phyloP scores from a whole-genome alignment of 2,329 filamentous ascomycete genomes.

The Daldinia sp. region DNA sequence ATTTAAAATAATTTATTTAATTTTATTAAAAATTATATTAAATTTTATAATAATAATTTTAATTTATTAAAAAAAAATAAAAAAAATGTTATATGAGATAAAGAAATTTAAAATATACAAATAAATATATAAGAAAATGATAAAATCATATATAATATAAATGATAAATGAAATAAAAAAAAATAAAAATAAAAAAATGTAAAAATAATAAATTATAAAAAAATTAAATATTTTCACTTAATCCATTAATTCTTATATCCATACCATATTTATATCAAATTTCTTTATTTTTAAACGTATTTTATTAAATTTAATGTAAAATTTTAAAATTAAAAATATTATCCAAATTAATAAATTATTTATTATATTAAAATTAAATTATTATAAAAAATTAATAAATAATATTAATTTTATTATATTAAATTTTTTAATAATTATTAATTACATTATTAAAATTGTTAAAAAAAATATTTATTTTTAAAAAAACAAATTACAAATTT shows the following conservation, averaged over 20 bases:
- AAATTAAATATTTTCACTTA: neutral
- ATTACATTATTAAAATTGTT: neutral
- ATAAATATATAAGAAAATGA: neutral
- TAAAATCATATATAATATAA: neutral
- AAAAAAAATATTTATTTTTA: neutral
- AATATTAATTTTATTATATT: neutral
- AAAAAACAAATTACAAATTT: neutral
- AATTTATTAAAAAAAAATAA: neutral
- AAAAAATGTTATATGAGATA: neutral
- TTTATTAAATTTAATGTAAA: neutral
- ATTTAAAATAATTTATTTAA: neutral
- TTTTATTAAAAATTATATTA: neutral
- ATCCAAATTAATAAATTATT: neutral
- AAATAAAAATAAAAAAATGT: neutral
- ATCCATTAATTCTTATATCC: neutral
- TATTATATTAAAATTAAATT: slow-evolving; percentile 7
- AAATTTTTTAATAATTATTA: neutral
- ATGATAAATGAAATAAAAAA: neutral
- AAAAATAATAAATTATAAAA: neutral
- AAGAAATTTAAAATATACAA: neutral
- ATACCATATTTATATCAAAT: neutral
- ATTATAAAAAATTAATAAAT: slow-evolving; percentile 1
- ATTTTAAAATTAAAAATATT: neutral
- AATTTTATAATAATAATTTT: slow-evolving; percentile 2
- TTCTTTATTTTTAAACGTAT: neutral